Percentiles rank a stretch among this genome's conserved stretches.
These are phyloP conservation scores for Acrocalymma vagum DNA, from an alignment of 2,329 filamentous ascomycete genomes.

Conservation along the genomic window DNA sequence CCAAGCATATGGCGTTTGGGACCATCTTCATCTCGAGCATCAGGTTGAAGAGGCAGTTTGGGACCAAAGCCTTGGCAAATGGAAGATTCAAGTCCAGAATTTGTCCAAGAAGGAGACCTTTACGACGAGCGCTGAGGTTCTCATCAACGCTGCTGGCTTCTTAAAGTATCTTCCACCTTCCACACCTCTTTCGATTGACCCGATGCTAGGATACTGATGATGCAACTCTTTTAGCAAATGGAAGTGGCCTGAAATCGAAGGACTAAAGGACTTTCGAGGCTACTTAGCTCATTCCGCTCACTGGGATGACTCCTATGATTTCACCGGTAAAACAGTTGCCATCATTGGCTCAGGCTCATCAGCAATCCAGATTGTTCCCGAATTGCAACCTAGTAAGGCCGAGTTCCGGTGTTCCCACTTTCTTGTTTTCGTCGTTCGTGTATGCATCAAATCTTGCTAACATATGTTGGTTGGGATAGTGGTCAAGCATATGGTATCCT, in stretches of 20 bases:
- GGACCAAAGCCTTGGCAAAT: slow-evolving; percentile 1
- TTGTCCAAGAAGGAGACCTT: neutral
- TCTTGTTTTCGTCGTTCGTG: too few relatives aligned
- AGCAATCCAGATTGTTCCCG: slow-evolving; percentile 11
- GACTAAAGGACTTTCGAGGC: slow-evolving; percentile 14
- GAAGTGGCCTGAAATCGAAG: slow-evolving; percentile 30
- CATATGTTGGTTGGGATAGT: neutral
- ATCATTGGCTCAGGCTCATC: slow-evolving; percentile 9
- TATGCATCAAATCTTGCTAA: neutral
- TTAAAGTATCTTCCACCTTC: neutral
- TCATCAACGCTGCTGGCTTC: slow-evolving; percentile 2
- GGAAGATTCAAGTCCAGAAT: neutral
- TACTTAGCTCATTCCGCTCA: slow-evolving; percentile 12
- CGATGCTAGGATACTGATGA: too few relatives aligned
- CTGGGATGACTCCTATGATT: slow-evolving; percentile 12
- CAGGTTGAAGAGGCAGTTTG: neutral
- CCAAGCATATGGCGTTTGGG: neutral
- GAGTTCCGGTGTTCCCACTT: too few relatives aligned
- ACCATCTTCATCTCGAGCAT: neutral
- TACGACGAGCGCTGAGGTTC: neutral
- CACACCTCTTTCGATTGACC: too few relatives aligned
- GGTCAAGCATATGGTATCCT: neutral
- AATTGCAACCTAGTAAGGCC: slow-evolving; percentile 3
- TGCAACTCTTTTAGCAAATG: slow-evolving; percentile 28
- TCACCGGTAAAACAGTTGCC: slow-evolving; percentile 4